These are phyloP conservation scores for Aspergillus aculeatinus DNA, from an alignment of 2,329 filamentous ascomycete genomes.

Conservation along the genomic window DNA sequence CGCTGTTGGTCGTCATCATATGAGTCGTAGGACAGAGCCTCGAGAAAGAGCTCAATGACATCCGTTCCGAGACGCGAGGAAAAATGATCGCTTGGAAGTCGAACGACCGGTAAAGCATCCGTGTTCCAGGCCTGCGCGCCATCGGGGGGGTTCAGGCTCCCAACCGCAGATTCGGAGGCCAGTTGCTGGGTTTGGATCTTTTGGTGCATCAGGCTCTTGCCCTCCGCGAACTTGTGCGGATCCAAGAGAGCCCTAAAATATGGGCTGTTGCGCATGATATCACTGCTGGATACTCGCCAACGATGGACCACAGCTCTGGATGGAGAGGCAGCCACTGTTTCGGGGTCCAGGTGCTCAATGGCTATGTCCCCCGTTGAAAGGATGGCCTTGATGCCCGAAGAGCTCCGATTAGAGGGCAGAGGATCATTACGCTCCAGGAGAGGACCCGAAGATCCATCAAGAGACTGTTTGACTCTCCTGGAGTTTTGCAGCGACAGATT, in stretches of 20 bases:
- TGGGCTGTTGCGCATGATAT: constrained; percentile 34
- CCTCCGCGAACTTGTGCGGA: constrained; percentile 44
- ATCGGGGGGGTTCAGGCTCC: neutral
- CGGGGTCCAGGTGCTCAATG: constrained; percentile 30
- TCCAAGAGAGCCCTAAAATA: constrained; percentile 45
- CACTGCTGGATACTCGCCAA: constrained; percentile 37
- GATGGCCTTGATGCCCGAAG: constrained; percentile 18
- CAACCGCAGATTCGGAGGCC: neutral
- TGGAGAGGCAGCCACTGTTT: constrained; percentile 8
- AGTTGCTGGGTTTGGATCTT: constrained; percentile 14
- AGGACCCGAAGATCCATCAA: neutral
- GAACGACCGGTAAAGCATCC: constrained; percentile 27
- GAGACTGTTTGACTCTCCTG: neutral
- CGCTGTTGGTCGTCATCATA: constrained; percentile 20
- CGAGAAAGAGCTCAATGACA: constrained; percentile 36
- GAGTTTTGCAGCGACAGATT: neutral
- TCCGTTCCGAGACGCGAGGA: constrained; percentile 31
- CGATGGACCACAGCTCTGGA: constrained; percentile 14
- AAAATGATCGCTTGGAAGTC: constrained; percentile 27
- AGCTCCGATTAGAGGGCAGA: neutral
- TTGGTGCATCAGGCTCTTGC: constrained; percentile 33
- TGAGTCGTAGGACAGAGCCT: constrained; percentile 30
- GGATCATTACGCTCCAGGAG: neutral
- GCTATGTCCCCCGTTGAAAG: constrained; percentile 36
- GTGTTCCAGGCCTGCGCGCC: neutral